These are phyloP conservation scores for Athelia psychrophila DNA, from an alignment of 1,284 basidiomycete species.

Conservation along the genomic window DNA sequence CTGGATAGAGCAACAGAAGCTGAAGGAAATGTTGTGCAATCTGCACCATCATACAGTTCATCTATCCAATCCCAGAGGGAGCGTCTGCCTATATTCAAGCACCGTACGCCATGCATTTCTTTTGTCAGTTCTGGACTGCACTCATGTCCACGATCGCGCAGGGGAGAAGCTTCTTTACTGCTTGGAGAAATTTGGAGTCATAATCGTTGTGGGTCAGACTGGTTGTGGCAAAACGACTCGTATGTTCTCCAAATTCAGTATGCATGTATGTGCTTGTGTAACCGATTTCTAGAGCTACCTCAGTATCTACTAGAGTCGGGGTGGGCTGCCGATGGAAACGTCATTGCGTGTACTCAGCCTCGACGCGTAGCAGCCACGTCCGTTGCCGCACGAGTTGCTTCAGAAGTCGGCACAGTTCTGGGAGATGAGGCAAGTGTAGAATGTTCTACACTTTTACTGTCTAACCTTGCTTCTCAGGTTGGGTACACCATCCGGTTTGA, in stretches of 20 bases:
- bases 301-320: slow-evolving; percentile 92
- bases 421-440: slow-evolving; percentile 77
- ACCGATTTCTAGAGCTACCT: slow-evolving; percentile 70
- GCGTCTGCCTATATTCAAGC: slow-evolving; percentile 85
- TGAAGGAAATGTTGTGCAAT: slow-evolving; percentile 68
- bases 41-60: slow-evolving; percentile 54
- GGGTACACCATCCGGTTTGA: slow-evolving; percentile 99
- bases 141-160: slow-evolving; percentile 23
- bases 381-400: slow-evolving; percentile 87
- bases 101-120: slow-evolving; percentile 49
- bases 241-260: slow-evolving; percentile 36
- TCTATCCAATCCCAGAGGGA: slow-evolving; percentile 77
- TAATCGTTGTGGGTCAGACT: slow-evolving; percentile 93
- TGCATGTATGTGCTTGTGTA: slow-evolving; percentile 4
- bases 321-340: slow-evolving; percentile 77
- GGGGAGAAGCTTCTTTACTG: slow-evolving; percentile 80
- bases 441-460: background rate
- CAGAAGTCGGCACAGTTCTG: slow-evolving; percentile 84
- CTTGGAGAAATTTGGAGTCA: slow-evolving; percentile 80
- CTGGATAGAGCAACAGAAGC: slow-evolving; percentile 81
- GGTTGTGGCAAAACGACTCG: slow-evolving; percentile 98
- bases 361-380: slow-evolving; percentile 94
- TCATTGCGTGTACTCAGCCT: slow-evolving; percentile 93
- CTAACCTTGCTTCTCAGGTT: slow-evolving; percentile 52
- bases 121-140: background rate